Conservation (phyloP, 2,329 filamentous ascomycete genomes). For the Paraconiothyrium brasiliense region DNA sequence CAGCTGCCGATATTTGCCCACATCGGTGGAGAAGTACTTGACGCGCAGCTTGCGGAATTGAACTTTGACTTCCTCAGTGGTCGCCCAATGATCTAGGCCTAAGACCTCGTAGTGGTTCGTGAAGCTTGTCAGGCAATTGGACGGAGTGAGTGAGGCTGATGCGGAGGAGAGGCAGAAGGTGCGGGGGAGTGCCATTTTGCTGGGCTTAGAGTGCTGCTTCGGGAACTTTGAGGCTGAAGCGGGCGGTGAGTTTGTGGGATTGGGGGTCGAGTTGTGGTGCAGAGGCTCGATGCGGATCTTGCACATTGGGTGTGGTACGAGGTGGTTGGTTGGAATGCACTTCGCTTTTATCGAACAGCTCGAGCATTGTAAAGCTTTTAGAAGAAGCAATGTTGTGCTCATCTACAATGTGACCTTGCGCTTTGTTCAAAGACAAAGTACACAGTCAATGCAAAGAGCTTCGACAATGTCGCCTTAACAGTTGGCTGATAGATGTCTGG, state of each 20-base stretch:
- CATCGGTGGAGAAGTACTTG: conserved; percentile 40
- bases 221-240: no score
- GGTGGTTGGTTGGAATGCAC: neutral
- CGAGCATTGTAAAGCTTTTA: conserved; percentile 1
- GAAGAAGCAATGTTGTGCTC: neutral
- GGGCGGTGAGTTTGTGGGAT: neutral
- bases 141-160: neutral
- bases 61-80: conserved; percentile 40
- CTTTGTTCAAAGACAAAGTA: conserved; percentile 3
- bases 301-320: conserved; percentile 3
- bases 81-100: conserved; percentile 33
- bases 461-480: neutral
- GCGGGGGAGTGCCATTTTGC: conserved; percentile 9
- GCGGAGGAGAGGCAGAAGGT: conserved; percentile 7
- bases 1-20: conserved; percentile 41
- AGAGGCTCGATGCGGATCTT: conserved; percentile 5
- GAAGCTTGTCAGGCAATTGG: conserved; percentile 22
- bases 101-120: conserved; percentile 46
- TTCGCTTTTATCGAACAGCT: neutral
- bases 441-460: neutral
- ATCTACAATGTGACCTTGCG: conserved; percentile 1
- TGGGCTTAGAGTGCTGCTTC: no score
- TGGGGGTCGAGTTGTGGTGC: neutral
- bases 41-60: conserved; percentile 39
- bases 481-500: neutral